A percentile compares a stretch with the other conserved stretches of the same genome.
phyloP scores from a whole-genome alignment of 2,329 filamentous ascomycete genomes.

The Aspergillus sp. region DNA sequence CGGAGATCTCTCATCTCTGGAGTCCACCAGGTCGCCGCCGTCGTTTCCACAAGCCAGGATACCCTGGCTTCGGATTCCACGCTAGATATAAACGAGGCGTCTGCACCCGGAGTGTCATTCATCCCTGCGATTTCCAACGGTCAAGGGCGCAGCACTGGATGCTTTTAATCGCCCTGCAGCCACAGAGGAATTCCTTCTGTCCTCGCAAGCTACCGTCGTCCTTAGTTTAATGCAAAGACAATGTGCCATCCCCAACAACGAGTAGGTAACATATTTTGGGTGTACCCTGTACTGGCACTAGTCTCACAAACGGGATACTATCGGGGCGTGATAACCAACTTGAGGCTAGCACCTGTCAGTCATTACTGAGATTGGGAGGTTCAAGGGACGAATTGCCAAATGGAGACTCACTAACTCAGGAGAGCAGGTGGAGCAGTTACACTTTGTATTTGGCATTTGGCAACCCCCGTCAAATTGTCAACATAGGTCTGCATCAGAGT shows the following conservation, averaged over 20 bases:
- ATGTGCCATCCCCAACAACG: not conserved
- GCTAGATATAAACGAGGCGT: not conserved
- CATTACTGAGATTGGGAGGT: conserved; percentile 12
- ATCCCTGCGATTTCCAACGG: not conserved
- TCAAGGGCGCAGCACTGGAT: not conserved
- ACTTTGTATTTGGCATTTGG: not conserved
- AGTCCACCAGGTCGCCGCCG: not conserved
- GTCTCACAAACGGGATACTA: not conserved
- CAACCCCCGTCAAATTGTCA: not conserved
- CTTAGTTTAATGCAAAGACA: not conserved
- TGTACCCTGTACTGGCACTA: too few species aligned
- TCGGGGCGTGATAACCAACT: not conserved
- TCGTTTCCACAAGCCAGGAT: not conserved
- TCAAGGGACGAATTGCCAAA: not conserved
- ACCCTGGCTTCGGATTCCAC: not conserved
- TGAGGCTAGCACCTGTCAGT: conserved; percentile 3
- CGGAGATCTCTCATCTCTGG: not conserved
- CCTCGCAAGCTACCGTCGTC: not conserved
- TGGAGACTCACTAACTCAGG: not conserved
- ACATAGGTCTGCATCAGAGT: not conserved
- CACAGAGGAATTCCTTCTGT: conserved; percentile 1
- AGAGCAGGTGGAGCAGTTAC: not conserved
- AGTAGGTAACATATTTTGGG: not conserved
- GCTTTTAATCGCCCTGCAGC: not conserved
- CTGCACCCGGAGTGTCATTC: not conserved